phyloP scores from a whole-genome alignment of 164 flowering plant genomes.

The Cinnamomum micranthum region DNA sequence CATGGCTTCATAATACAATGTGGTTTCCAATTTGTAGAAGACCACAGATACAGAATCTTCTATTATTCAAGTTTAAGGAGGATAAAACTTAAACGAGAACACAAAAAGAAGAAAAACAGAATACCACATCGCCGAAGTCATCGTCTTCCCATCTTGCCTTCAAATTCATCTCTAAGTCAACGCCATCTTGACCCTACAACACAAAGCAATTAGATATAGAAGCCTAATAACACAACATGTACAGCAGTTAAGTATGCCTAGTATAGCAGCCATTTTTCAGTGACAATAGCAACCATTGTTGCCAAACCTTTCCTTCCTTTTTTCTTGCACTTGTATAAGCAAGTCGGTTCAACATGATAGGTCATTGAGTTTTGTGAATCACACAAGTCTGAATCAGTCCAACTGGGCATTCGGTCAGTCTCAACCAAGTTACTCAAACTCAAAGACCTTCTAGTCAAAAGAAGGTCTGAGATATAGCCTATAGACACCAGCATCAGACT shows the following conservation, averaged over 20 bases:
- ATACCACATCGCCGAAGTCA: conserved; percentile 63
- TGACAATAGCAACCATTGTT: background rate
- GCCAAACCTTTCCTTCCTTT: no score
- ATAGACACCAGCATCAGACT: background rate
- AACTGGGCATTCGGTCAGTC: no score
- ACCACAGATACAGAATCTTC: background rate
- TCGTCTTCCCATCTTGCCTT: conserved; percentile 56
- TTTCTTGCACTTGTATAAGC: no score
- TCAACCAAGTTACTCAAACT: no score
- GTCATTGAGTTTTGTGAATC: no score
- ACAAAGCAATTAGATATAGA: conserved; percentile 12
- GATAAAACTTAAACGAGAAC: background rate
- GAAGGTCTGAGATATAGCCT: no score
- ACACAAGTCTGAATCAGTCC: no score
- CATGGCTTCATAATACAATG: no score
- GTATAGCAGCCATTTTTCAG: background rate
- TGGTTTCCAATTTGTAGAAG: no score
- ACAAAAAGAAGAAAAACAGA: conserved; percentile 4
- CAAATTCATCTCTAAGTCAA: conserved; percentile 82
- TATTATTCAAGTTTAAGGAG: background rate
- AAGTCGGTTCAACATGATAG: no score
- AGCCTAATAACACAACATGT: background rate
- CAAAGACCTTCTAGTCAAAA: no score
- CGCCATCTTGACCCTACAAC: conserved; percentile 72
- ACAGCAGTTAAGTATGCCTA: background rate